Evolutionary conservation across 2,329 filamentous ascomycete species (phyloP).

Genomic region (Diaporthe helianthi): DNA sequence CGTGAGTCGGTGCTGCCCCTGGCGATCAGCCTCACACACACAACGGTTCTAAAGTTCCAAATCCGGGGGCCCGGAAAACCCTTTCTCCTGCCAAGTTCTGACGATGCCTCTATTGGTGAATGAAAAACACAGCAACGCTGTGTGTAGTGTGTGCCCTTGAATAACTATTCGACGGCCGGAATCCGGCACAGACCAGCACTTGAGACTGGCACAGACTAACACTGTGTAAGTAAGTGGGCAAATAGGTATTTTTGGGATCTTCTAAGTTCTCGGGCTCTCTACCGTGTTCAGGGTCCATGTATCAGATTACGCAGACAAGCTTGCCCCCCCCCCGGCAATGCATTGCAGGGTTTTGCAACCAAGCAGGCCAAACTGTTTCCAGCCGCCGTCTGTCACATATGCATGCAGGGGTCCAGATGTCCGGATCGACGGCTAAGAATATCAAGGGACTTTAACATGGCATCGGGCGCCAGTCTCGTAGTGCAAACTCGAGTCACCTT

Average conservation of each 20-base stretch:
- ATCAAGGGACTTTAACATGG: slow-evolving; percentile 6
- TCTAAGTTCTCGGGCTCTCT: background rate
- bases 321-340: background rate
- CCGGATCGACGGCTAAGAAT: slow-evolving; percentile 12
- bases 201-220: slow-evolving; percentile 7
- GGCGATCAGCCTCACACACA: slow-evolving; percentile 19
- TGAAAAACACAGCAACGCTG: slow-evolving; percentile 10
- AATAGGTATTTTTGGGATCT: slow-evolving; percentile 8
- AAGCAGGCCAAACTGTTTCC: background rate
- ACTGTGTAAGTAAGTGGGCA: too few relatives aligned
- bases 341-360: slow-evolving; percentile 7
- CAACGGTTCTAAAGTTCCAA: slow-evolving; percentile 13
- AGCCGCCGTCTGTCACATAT: background rate
- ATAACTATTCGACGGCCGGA: background rate
- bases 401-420: slow-evolving; percentile 17
- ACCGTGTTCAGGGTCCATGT: background rate
- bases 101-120: background rate
- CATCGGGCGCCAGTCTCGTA: background rate
- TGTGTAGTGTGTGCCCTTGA: background rate
- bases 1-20: slow-evolving; percentile 15
- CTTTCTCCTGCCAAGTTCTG: slow-evolving; percentile 10
- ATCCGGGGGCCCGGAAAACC: background rate
- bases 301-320: slow-evolving; percentile 1
- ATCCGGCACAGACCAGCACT: slow-evolving; percentile 11
- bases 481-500: background rate